These are phyloP conservation scores for Aurantiochytrium sp. DNA, from an alignment of 108 stramenopile genomes.

Conservation along the genomic window DNA sequence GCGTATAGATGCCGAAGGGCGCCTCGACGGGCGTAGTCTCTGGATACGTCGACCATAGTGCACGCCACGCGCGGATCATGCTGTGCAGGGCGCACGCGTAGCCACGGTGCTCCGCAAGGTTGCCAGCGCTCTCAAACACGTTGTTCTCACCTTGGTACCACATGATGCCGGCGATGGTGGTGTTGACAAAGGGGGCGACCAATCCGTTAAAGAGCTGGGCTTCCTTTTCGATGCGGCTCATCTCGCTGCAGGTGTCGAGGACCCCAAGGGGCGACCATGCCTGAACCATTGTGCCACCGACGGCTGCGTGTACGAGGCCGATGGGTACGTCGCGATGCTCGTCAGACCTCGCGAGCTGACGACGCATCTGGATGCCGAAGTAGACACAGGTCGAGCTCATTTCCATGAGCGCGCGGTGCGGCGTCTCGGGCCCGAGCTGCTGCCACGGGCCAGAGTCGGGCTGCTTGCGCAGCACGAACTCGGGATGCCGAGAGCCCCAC, in stretches of 20 bases:
- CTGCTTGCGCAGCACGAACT: neutral
- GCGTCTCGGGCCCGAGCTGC: neutral
- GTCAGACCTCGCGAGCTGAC: neutral
- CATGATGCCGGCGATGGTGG: neutral
- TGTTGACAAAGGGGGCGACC: slow-evolving; percentile 17
- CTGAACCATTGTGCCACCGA: neutral
- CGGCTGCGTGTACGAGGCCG: neutral
- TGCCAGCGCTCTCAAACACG: neutral
- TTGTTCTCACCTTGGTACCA: slow-evolving; percentile 38
- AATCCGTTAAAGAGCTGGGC: neutral
- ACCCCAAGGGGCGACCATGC: neutral
- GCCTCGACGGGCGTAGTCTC: neutral
- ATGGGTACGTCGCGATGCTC: neutral
- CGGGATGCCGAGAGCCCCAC: neutral
- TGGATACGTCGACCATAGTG: neutral
- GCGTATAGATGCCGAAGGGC: neutral
- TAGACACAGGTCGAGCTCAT: neutral
- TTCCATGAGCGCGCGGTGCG: neutral
- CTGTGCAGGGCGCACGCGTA: neutral
- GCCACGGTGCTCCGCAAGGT: neutral
- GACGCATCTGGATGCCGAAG: neutral
- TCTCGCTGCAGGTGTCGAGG: neutral
- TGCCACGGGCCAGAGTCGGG: neutral
- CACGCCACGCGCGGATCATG: neutral
- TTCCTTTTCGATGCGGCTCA: neutral